These are phyloP conservation scores for Phytophthora multivora DNA, from an alignment of 352 stramenopile species.

Conservation along the genomic window DNA sequence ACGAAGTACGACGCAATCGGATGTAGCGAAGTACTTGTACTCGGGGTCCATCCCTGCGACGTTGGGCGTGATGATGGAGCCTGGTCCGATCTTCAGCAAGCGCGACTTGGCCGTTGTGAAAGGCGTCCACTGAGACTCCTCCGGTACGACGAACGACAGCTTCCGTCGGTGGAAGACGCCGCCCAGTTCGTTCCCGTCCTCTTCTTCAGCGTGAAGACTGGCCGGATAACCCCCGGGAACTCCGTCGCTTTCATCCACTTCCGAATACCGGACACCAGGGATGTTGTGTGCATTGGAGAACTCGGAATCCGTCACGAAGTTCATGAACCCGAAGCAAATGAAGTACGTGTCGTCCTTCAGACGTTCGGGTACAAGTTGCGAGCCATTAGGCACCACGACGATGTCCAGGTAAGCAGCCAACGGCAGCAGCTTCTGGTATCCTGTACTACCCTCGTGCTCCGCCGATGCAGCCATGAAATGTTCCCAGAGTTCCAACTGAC, in stretches of 20 bases:
- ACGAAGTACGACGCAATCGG: conserved; percentile 67
- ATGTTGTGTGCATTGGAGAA: conserved; percentile 64
- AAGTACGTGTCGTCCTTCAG: conserved; percentile 73
- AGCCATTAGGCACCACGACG: conserved; percentile 50
- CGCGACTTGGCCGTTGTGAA: conserved; percentile 68
- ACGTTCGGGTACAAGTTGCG: conserved; percentile 38
- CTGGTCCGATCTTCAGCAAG: conserved; percentile 75
- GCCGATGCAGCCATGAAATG: conserved; percentile 54
- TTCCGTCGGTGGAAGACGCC: conserved; percentile 28
- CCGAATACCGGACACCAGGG: conserved; percentile 46
- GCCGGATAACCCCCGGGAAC: neutral
- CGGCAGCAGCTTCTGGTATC: conserved; percentile 60
- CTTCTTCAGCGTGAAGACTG: conserved; percentile 2
- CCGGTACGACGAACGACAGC: conserved; percentile 44
- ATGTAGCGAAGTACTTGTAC: conserved; percentile 70
- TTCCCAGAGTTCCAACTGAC: conserved; percentile 69
- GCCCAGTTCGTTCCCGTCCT: conserved; percentile 6
- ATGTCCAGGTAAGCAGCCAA: conserved; percentile 68
- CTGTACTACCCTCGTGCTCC: conserved; percentile 31
- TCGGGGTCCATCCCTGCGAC: conserved; percentile 40
- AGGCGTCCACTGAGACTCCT: conserved; percentile 65
- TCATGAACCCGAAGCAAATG: conserved; percentile 76
- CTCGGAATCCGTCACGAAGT: conserved; percentile 72
- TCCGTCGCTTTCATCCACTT: conserved; percentile 8
- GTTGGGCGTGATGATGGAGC: conserved; percentile 74